Conservation (phyloP, 148 eudicot species). For the Drosera capensis region DNA sequence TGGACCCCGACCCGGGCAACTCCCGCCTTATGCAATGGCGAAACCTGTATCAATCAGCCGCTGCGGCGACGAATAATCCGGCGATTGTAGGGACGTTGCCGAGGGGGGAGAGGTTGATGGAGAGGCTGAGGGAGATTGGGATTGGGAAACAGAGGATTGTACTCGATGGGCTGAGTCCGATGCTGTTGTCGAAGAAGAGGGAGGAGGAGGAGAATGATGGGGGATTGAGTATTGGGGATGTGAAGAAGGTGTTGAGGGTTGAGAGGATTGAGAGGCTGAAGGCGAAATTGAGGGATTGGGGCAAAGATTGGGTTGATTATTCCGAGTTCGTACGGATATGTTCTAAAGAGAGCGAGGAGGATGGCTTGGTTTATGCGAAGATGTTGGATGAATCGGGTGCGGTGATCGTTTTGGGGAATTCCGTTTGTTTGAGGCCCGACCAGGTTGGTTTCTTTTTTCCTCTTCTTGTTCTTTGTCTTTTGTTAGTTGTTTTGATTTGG, state of each 20-base stretch:
- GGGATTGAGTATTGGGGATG: constrained; percentile 43
- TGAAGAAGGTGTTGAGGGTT: constrained; percentile 46
- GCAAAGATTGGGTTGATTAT: constrained; percentile 28
- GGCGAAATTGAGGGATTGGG: constrained; percentile 16
- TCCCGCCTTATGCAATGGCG: constrained; percentile 20
- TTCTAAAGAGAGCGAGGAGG: constrained; percentile 21
- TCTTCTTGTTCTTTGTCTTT: neutral
- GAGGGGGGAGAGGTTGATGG: constrained; percentile 25
- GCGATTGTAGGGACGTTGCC: constrained; percentile 17
- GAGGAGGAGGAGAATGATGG: neutral
- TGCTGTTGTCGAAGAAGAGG: constrained; percentile 5
- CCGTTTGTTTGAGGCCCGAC: constrained; percentile 67
- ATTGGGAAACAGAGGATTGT: constrained; percentile 29
- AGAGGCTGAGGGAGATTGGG: constrained; percentile 44
- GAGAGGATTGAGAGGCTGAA: constrained; percentile 47
- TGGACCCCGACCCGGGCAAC: constrained; percentile 34
- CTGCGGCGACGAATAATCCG: constrained; percentile 11
- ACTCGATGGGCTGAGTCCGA: constrained; percentile 32
- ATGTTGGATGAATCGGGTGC: constrained; percentile 62
- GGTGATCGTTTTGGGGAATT: constrained; percentile 67
- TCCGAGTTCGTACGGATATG: constrained; percentile 42
- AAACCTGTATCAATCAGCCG: constrained; percentile 21
- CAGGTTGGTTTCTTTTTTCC: constrained; percentile 34
- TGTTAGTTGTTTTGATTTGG: neutral
- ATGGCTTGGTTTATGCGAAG: constrained; percentile 39